Evolutionary conservation across 495 filamentous ascomycete species (phyloP), one percentile per base, ranked within the genome.

Genomic region (Penicillium steckii): DNA sequence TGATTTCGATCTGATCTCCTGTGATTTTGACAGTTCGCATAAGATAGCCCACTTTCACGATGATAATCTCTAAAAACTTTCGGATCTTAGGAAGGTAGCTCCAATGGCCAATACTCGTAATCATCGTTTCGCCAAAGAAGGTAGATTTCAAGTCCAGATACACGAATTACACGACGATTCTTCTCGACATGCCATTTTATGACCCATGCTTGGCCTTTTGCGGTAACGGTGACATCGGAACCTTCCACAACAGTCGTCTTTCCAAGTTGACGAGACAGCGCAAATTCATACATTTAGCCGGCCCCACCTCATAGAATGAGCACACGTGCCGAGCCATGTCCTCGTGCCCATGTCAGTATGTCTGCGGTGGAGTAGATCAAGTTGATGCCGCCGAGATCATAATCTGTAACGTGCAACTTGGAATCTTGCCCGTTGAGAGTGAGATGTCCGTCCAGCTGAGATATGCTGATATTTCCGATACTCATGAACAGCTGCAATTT

Each of bases 341-440:
- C 73, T 60, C 52, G 38, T 26, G 82, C 75, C 80, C 80, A 82
- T 0, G 84, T 86, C 44, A 86, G 87, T 23, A 89, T 75, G 43
- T 92, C 87, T 0, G 83, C 85, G 3, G 86, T 82, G 0, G 85
- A 88, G 66, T 89, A 91, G 1, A 89, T 65, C 21, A 90, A 51
- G 8, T 69, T 81, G 2, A 70, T 68, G 12, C 76, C 76, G 10
- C 73, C 77, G 33, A 90, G 60, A 35, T 81, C 69, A 49, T 89
- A 90, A 64, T 91, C 85, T 6, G 81, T 83, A 18, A 89, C 82
- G 54, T 85, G 79, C 33, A 83, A 74, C 59, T 89, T 89, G 0
- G 83, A 85, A 61, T 91, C 87, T 24, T 85, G 75, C 0, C 87
- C 85, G 57, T 80, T 76, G 2, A 91, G 68, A 0, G 71, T 78